Base-by-base conservation (phyloP, 2,329 filamentous ascomycete genomes). In the Botrytis aclada region DNA sequence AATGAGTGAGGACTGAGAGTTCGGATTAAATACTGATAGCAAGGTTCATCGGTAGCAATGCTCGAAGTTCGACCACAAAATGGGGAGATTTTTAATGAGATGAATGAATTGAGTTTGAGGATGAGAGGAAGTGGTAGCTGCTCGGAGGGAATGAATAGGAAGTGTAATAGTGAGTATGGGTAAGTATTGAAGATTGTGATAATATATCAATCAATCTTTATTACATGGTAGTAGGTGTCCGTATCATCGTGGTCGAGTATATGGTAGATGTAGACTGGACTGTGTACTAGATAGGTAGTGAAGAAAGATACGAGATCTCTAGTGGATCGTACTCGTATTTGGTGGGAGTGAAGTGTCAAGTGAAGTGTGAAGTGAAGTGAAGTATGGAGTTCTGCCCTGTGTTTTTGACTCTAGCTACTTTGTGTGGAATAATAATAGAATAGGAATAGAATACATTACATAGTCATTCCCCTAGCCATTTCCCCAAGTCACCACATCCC, bases 1-100 rank as follows among this genome's bases (percentile, higher is more conserved):
- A 54, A 29, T 18, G 51, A 18, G 14, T 18, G 16, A 29, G 51
- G n/a, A 29, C 14, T 56, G 51, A 29, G 32, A n/a, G n/a, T 29
- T 56, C n/a, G 51, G 16, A 29, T 29, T 29, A 1, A 18, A 29
- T 18, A 60, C 12, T 25, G 60, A 41, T 22, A 29, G 37, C 61
- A 63, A 39, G 61, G 61, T 63, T 29, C 61, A n/a, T n/a, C n/a
- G n/a, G n/a, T n/a, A n/a, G n/a, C n/a, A n/a, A 41, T 39, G 60
- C 14, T 34, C 22, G 56, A 39, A 14, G 22, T 61, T 61, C 12
- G n/a, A 39, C 12, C 2, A 39, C 5, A 5, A 14, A 3, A 60
- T 37, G 58, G 20, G 20, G n/a, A 61, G 34, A 61, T 22, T 22
- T 60, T 12, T 22, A 37, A 60, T 37, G 20, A 60, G 34, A 34